phyloP scores from a whole-genome alignment of 345 rosid genomes.

The Anacardium occidentale region DNA sequence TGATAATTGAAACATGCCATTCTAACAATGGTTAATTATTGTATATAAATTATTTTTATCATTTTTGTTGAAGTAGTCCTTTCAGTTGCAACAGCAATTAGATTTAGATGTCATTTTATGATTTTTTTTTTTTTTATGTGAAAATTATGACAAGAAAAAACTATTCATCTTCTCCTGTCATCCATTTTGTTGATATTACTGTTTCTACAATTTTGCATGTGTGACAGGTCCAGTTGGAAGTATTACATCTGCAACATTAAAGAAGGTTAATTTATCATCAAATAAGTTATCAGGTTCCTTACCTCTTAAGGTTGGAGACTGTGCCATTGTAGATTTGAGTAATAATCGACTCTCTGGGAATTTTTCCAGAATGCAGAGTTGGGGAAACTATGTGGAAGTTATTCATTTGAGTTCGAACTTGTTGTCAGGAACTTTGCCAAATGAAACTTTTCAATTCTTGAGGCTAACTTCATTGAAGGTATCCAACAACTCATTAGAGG shows the following conservation, averaged over 20 bases:
- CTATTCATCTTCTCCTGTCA: neutral
- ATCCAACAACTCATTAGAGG: conserved; percentile 66
- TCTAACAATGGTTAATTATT: too few relatives aligned
- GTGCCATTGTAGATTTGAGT: conserved; percentile 74
- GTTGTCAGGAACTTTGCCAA: conserved; percentile 61
- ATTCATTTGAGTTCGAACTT: conserved; percentile 73
- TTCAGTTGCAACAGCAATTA: neutral
- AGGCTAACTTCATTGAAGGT: conserved; percentile 60
- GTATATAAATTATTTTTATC: too few relatives aligned
- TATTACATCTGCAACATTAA: conserved; percentile 69
- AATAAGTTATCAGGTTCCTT: conserved; percentile 69
- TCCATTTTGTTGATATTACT: neutral
- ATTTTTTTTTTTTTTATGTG: conserved; percentile 1
- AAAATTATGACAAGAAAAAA: neutral
- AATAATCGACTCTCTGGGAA: conserved; percentile 67
- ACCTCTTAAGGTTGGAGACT: conserved; percentile 60
- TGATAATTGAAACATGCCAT: too few relatives aligned
- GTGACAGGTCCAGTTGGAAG: conserved; percentile 72
- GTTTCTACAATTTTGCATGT: conserved; percentile 9
- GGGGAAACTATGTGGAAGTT: conserved; percentile 80
- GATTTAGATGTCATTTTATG: neutral
- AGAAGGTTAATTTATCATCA: conserved; percentile 73
- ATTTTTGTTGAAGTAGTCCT: too few relatives aligned
- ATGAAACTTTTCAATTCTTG: conserved; percentile 67
- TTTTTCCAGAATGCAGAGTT: conserved; percentile 62